These are phyloP conservation scores for Lecanicillium sp. DNA, from an alignment of 2,329 filamentous ascomycete genomes.

Conservation along the genomic window DNA sequence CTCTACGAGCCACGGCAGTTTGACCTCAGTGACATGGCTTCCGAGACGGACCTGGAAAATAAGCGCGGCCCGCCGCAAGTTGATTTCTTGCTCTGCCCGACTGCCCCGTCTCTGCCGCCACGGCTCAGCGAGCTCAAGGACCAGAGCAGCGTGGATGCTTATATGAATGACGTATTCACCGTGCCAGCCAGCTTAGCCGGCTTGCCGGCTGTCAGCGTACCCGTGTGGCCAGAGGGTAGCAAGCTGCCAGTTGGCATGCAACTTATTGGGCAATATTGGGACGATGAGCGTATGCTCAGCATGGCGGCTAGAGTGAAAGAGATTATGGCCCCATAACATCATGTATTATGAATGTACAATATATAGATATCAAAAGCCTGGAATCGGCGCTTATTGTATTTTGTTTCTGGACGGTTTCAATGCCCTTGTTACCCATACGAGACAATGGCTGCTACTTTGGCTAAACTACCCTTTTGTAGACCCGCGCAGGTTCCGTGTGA, in stretches of 20 bases:
- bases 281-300: constrained; percentile 57
- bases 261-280: constrained; percentile 73
- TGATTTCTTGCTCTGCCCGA: constrained; percentile 83
- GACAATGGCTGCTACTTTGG: too few relatives aligned
- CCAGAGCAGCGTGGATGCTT: constrained; percentile 60
- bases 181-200: constrained; percentile 91
- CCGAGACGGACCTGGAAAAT: constrained; percentile 40
- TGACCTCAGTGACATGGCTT: constrained; percentile 53
- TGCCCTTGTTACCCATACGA: background rate
- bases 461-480: too few relatives aligned
- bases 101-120: constrained; percentile 71
- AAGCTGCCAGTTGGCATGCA: constrained; percentile 52
- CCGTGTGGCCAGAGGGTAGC: constrained; percentile 32
- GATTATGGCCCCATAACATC: constrained; percentile 10
- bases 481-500: background rate
- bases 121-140: constrained; percentile 47
- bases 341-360: background rate
- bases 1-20: constrained; percentile 48
- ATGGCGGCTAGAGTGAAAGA: constrained; percentile 42
- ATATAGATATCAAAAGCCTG: background rate
- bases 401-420: too few relatives aligned
- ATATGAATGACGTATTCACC: constrained; percentile 92
- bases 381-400: background rate
- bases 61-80: constrained; percentile 57
- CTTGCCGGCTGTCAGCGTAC: constrained; percentile 79